Conservation (phyloP, 495 filamentous ascomycete genomes). For the Corynascus novoguineensis region DNA sequence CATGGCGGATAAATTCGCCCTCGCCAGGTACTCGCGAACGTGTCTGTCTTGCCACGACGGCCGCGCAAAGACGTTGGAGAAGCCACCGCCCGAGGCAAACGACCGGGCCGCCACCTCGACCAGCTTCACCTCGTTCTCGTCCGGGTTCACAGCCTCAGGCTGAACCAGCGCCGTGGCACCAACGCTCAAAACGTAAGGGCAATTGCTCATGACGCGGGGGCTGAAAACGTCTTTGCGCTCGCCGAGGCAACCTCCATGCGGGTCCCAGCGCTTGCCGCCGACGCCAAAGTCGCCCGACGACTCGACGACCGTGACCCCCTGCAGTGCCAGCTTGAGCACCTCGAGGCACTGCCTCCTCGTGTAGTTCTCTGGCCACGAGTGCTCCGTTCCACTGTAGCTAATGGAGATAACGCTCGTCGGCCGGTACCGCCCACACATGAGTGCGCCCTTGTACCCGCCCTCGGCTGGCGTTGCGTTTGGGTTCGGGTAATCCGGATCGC, state of each 20-base stretch:
- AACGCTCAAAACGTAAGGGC: conserved; percentile 36
- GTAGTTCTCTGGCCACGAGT: conserved; percentile 32
- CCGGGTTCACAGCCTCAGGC: conserved; percentile 36
- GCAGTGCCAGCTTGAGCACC: conserved; percentile 60
- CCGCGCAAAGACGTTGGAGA: conserved; percentile 60
- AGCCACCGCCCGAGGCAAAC: conserved; percentile 59
- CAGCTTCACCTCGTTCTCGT: conserved; percentile 26
- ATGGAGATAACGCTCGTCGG: conserved; percentile 39
- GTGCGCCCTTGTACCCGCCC: conserved; percentile 53
- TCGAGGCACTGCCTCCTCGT: conserved; percentile 39
- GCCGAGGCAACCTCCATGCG: conserved; percentile 18
- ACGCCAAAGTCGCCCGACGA: conserved; percentile 59
- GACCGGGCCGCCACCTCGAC: conserved; percentile 40
- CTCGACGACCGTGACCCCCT: conserved; percentile 56
- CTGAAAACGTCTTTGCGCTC: conserved; percentile 20
- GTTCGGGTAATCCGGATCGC: conserved; percentile 55
- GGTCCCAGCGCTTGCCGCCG: conserved; percentile 37
- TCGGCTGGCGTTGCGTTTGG: conserved; percentile 29
- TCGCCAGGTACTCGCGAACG: conserved; percentile 50
- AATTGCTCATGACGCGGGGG: conserved; percentile 27
- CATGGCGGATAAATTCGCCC: conserved; percentile 36
- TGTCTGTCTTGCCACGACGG: conserved; percentile 54
- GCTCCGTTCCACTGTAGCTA: conserved; percentile 37
- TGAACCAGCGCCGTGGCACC: conserved; percentile 31
- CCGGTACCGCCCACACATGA: conserved; percentile 53